Evolutionary conservation across 2,329 filamentous ascomycete genomes (phyloP).

Genomic region (Bipolaris victoriae): DNA sequence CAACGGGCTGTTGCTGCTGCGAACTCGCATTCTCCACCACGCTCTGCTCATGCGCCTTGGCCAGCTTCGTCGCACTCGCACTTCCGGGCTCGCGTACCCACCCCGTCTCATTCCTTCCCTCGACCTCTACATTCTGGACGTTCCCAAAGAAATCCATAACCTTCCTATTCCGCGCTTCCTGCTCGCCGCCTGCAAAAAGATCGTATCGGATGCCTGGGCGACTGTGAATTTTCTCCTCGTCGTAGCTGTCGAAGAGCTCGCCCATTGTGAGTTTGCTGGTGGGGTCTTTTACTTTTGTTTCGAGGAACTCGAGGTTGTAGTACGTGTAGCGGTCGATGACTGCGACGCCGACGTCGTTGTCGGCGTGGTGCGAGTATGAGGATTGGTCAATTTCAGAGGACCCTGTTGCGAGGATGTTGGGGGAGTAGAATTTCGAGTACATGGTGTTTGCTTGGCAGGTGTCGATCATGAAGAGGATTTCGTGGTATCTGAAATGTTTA

Average conservation of each 20-base stretch:
- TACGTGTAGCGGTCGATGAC: slow-evolving; percentile 99
- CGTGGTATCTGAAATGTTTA: slow-evolving; percentile 72
- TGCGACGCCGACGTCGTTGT: slow-evolving; percentile 96
- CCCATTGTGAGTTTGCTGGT: slow-evolving; percentile 88
- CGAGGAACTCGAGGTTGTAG: slow-evolving; percentile 96
- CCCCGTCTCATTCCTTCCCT: slow-evolving; percentile 55
- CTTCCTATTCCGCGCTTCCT: slow-evolving; percentile 75
- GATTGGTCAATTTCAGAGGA: slow-evolving; percentile 95
- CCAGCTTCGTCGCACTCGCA: slow-evolving; percentile 68
- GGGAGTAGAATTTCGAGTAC: slow-evolving; percentile 97
- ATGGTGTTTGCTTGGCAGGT: slow-evolving; percentile 99
- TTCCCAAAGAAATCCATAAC: slow-evolving; percentile 99
- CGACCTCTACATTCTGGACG: slow-evolving; percentile 94
- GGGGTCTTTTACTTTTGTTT: slow-evolving; percentile 84
- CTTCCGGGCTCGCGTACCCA: slow-evolving; percentile 76
- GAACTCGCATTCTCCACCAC: slow-evolving; percentile 28
- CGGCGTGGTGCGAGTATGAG: slow-evolving; percentile 95
- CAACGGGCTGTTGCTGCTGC: slow-evolving; percentile 26
- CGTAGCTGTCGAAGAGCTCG: slow-evolving; percentile 95
- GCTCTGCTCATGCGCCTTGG: slow-evolving; percentile 49
- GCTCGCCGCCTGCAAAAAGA: slow-evolving; percentile 85
- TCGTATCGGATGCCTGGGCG: slow-evolving; percentile 93
- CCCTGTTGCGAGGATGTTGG: slow-evolving; percentile 98
- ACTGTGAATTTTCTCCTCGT: slow-evolving; percentile 91
- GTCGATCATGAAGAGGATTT: slow-evolving; percentile 99